Evolutionary conservation across 495 filamentous ascomycete genomes (phyloP).

Genomic region (Tuber microsphaerosporum): DNA sequence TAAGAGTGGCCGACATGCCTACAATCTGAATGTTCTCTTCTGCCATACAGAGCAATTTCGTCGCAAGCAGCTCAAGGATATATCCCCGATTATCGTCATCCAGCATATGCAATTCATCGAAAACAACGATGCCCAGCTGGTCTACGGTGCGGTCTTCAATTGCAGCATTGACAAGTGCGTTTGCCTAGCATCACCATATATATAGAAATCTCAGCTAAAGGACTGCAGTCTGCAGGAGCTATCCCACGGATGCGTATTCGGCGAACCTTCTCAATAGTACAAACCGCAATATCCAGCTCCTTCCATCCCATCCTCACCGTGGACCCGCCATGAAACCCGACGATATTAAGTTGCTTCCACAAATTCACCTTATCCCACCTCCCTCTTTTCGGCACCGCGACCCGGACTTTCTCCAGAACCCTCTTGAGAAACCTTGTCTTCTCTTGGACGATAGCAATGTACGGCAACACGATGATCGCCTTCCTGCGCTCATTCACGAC

Average conservation of each 20-base stretch:
- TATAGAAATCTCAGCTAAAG: slow-evolving; percentile 19
- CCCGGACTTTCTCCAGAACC: slow-evolving; percentile 59
- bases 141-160: slow-evolving; percentile 65
- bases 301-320: slow-evolving; percentile 59
- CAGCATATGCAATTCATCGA: slow-evolving; percentile 79
- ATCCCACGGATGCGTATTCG: slow-evolving; percentile 3
- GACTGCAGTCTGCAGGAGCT: slow-evolving; percentile 9
- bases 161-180: slow-evolving; percentile 66
- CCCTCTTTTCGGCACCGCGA: slow-evolving; percentile 43
- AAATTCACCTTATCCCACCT: slow-evolving; percentile 40
- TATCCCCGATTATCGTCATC: slow-evolving; percentile 75
- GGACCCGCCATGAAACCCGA: slow-evolving; percentile 69
- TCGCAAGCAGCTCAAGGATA: slow-evolving; percentile 70
- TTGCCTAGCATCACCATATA: slow-evolving; percentile 52
- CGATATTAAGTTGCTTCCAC: slow-evolving; percentile 54
- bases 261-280: slow-evolving; percentile 74
- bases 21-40: slow-evolving; percentile 66
- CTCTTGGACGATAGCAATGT: slow-evolving; percentile 76
- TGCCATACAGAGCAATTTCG: slow-evolving; percentile 62
- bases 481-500: slow-evolving; percentile 62
- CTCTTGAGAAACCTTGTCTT: slow-evolving; percentile 70
- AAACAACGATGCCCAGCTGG: slow-evolving; percentile 59
- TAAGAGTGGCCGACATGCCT: slow-evolving; percentile 76
- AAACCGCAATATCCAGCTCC: slow-evolving; percentile 73
- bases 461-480: slow-evolving; percentile 71